Evolutionary conservation across 768 basidiomycete species (phyloP).

Genomic region (Hericium erinaceus): DNA sequence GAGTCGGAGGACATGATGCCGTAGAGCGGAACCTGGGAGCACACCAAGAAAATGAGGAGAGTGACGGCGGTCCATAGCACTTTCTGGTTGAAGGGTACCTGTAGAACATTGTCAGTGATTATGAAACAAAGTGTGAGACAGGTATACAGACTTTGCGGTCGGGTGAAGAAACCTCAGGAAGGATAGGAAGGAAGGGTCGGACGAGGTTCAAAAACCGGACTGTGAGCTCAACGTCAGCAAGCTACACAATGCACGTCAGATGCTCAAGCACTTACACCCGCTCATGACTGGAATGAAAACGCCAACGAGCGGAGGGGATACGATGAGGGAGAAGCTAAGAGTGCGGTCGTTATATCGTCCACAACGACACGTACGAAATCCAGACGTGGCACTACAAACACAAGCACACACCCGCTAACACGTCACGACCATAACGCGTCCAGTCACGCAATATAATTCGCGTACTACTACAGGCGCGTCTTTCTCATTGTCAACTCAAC

Average conservation of each 20-base stretch:
- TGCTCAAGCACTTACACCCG: conserved; percentile 50
- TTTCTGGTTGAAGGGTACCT: conserved; percentile 99
- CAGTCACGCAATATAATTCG: background rate
- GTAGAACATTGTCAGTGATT: conserved; percentile 2
- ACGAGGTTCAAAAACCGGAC: conserved; percentile 98
- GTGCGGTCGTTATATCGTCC: background rate
- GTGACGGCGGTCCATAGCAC: conserved; percentile 98
- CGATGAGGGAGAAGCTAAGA: conserved; percentile 1
- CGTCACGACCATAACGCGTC: background rate
- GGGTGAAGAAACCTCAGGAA: conserved; percentile 96
- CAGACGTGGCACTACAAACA: conserved; percentile 16
- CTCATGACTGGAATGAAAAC: conserved; percentile 46
- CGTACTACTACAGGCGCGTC: background rate
- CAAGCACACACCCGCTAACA: conserved; percentile 1
- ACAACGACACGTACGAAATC: background rate
- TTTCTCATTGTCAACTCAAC: too few species aligned
- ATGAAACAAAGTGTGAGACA: background rate
- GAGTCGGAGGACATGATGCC: conserved; percentile 99
- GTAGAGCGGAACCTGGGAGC: conserved; percentile 97
- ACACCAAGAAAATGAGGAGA: conserved; percentile 98
- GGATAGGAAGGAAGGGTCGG: conserved; percentile 92
- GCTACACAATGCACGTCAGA: background rate
- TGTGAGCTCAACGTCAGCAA: conserved; percentile 20
- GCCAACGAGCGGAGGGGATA: conserved; percentile 17
- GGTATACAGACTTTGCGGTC: conserved; percentile 74